These are phyloP conservation scores for Cucumis melo DNA, from an alignment of 306 rosid genomes.

Conservation along the genomic window DNA sequence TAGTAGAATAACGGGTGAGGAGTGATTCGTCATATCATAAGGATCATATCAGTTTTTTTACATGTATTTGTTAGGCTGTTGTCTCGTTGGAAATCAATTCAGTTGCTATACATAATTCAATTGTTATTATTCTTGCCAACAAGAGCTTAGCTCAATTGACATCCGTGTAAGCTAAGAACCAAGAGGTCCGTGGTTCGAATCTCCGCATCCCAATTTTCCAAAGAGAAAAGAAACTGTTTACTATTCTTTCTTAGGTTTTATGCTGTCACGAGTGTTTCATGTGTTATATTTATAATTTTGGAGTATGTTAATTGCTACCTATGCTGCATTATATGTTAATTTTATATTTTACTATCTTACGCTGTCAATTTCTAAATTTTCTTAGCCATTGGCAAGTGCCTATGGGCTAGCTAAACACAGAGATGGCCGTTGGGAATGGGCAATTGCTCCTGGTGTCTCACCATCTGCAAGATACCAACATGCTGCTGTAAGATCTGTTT, in stretches of 20 bases:
- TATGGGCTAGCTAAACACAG: conserved; percentile 99
- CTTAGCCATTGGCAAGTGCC: conserved; percentile 95
- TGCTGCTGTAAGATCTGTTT: conserved; percentile 71
- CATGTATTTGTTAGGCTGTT: conserved; percentile 15
- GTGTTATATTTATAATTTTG: neutral
- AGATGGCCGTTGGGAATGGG: conserved; percentile 99
- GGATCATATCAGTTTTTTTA: conserved; percentile 12
- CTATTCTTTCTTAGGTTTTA: neutral
- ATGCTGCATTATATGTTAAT: neutral
- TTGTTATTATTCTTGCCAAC: neutral
- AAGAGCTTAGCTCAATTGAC: no score
- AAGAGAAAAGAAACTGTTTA: neutral
- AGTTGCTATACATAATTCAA: conserved; percentile 4
- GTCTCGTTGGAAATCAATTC: conserved; percentile 51
- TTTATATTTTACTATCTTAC: neutral
- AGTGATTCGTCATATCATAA: conserved; percentile 5
- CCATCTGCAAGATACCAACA: conserved; percentile 99
- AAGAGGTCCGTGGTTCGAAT: no score
- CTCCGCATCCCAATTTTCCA: no score
- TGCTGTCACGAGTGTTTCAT: neutral
- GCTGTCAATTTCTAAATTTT: neutral
- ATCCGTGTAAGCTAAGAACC: no score
- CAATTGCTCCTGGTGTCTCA: conserved; percentile 99
- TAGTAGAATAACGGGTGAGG: conserved; percentile 16
- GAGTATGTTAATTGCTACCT: neutral